Evolutionary conservation across 73 alveolate genomes (phyloP), one percentile per base, ranked within the genome.

Genomic region (Paramecium biaurelia): DNA sequence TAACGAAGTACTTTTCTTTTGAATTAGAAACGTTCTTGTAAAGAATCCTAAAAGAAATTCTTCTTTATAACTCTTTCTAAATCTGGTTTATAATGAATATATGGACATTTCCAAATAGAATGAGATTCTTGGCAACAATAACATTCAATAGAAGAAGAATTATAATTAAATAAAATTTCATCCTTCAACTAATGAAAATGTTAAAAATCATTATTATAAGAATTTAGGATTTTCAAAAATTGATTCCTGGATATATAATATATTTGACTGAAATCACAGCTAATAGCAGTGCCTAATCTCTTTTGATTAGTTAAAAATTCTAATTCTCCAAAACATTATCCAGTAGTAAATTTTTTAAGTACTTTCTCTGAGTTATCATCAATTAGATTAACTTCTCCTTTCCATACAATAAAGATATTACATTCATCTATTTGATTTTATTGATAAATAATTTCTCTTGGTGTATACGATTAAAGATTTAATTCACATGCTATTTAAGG

Each of bases 281-380:
- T 79, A 23, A 43, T 43, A 18, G 90, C 90, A 12, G 90, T 43
- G 1, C 45, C 23, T 43, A n/a, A 11, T 23, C 90, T 79, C 8
- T 23, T 41, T 41, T 79, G 24, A 20, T 26, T 63, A 38, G 72
- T 45, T 15, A 79, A 24, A 8, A 79, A 79, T 79, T 79, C 90
- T 18, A 24, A 43, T 45, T 79, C 90, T 24, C 90, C 90, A 79
- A 79, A 79, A 9, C 76, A 42, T 10, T 79, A 28, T 43, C 90
- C 90, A 9, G 30, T 45, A 20, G 21, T 47, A 45, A 42, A 79
- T 23, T 15, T 79, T 79, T 45, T 41, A 4, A 79, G 56, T 38
- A 43, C 28, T 45, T 79, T 79, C 24, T 76, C 76, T 37, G 76
- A 42, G 7, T 38, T 8, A 8, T 79, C 74, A 79, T 79, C 90